These are phyloP conservation scores for Sideroxylon spinosum DNA, from an alignment of 179 eudicot genomes.

Conservation along the genomic window DNA sequence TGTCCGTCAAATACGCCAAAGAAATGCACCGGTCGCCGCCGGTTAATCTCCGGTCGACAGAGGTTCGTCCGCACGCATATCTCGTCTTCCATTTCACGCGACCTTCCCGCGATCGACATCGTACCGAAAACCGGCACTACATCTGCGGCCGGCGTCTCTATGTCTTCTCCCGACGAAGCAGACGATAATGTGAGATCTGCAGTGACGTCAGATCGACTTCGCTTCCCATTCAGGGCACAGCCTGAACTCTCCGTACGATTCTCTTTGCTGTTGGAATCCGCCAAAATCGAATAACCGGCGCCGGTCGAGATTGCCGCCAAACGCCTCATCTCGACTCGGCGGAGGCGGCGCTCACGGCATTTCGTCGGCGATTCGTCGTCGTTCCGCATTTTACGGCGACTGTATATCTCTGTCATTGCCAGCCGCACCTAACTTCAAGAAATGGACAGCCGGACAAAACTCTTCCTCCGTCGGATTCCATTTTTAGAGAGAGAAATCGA, in stretches of 20 bases:
- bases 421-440: not conserved
- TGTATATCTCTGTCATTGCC: not conserved
- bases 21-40: constrained; percentile 36
- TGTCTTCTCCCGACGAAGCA: too few relatives aligned
- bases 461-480: not conserved
- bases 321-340: constrained; percentile 25
- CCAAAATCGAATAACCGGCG: not conserved
- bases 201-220: not conserved
- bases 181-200: not conserved
- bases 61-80: constrained; percentile 29
- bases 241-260: not conserved
- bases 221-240: not conserved
- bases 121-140: constrained; percentile 31
- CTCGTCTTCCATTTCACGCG: constrained; percentile 67
- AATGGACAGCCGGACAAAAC: not conserved
- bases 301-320: not conserved
- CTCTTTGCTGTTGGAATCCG: not conserved
- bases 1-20: constrained; percentile 71
- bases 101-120: constrained; percentile 49
- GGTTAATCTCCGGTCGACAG: constrained; percentile 15
- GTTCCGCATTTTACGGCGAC: not conserved
- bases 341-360: constrained; percentile 27
- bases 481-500: not conserved
- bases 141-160: not conserved
- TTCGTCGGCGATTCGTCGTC: constrained; percentile 13